A percentile compares a stretch with the other conserved stretches of the same genome.
These are phyloP conservation scores for Skeletonema potamos DNA, from an alignment of 108 stramenopile species.

Conservation along the genomic window DNA sequence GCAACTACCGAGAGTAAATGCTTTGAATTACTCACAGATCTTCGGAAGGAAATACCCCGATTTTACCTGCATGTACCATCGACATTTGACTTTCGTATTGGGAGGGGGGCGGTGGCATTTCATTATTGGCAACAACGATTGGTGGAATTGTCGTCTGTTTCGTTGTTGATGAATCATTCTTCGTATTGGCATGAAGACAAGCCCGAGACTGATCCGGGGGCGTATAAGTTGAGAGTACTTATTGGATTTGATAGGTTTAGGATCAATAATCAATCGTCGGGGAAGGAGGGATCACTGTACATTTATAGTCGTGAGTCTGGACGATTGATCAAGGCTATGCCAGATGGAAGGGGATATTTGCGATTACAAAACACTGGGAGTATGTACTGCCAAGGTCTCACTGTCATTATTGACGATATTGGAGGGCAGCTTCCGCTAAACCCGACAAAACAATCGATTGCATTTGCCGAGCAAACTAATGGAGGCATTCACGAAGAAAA, in stretches of 20 bases:
- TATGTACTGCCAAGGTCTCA: conserved; percentile 18
- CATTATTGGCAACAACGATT: conserved; percentile 61
- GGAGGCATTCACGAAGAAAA: conserved; percentile 33
- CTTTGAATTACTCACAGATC: conserved; percentile 18
- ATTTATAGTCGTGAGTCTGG: conserved; percentile 62
- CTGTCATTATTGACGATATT: conserved; percentile 23
- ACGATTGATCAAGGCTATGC: conserved; percentile 20
- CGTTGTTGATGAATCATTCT: conserved; percentile 30
- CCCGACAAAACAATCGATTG: conserved; percentile 33
- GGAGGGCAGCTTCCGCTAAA: conserved; percentile 27
- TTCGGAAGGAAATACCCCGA: conserved; percentile 37
- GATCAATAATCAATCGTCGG: background rate
- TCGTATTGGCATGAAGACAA: conserved; percentile 16
- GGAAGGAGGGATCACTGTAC: conserved; percentile 18
- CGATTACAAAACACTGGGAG: conserved; percentile 8
- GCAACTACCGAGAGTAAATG: background rate
- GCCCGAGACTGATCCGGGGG: background rate
- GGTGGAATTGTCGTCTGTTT: conserved; percentile 53
- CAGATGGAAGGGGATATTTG: conserved; percentile 13
- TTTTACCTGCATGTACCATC: conserved; percentile 58
- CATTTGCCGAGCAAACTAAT: conserved; percentile 31
- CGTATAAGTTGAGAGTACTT: conserved; percentile 1
- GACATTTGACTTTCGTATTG: conserved; percentile 38
- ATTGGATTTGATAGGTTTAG: conserved; percentile 27
- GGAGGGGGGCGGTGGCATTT: conserved; percentile 20